Evolutionary conservation across 1,284 basidiomycete genomes (phyloP).

Genomic region (Thecaphora thlaspeos): DNA sequence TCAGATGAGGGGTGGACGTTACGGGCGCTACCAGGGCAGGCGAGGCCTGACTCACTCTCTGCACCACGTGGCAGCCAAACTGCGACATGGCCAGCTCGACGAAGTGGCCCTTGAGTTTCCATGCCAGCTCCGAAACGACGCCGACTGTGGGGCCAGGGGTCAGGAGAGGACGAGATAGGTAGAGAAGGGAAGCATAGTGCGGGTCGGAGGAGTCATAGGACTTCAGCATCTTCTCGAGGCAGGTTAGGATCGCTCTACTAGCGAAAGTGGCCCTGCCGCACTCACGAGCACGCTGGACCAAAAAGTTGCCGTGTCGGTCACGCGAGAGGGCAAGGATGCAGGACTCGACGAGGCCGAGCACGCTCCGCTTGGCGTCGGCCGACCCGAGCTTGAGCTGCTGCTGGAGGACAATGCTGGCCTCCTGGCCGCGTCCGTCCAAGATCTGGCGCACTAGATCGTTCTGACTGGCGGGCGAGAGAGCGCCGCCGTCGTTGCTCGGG

Average conservation of each 20-base stretch:
- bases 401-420: slow-evolving; percentile 47
- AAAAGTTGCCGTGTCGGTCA: slow-evolving; percentile 51
- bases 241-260: neutral
- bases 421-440: slow-evolving; percentile 28
- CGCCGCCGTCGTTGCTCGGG: neutral
- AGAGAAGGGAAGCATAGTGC: no score
- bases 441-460: slow-evolving; percentile 20
- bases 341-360: slow-evolving; percentile 32
- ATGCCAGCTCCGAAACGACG: slow-evolving; percentile 16
- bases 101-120: slow-evolving; percentile 32
- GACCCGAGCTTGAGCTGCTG: slow-evolving; percentile 42
- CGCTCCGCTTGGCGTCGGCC: slow-evolving; percentile 15
- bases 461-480: neutral
- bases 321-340: slow-evolving; percentile 30
- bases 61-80: slow-evolving; percentile 51
- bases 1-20: no score
- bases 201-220: no score
- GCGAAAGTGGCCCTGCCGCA: neutral
- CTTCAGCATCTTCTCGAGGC: neutral
- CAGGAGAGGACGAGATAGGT: neutral
- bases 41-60: slow-evolving; percentile 18
- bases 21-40: no score
- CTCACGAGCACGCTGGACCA: slow-evolving; percentile 43
- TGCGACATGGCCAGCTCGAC: slow-evolving; percentile 44
- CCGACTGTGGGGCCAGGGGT: slow-evolving; percentile 9